Evolutionary conservation across 2,329 filamentous ascomycete genomes (phyloP), one percentile per base, ranked within the genome.

Genomic region (Botrytis pseudocinerea): DNA sequence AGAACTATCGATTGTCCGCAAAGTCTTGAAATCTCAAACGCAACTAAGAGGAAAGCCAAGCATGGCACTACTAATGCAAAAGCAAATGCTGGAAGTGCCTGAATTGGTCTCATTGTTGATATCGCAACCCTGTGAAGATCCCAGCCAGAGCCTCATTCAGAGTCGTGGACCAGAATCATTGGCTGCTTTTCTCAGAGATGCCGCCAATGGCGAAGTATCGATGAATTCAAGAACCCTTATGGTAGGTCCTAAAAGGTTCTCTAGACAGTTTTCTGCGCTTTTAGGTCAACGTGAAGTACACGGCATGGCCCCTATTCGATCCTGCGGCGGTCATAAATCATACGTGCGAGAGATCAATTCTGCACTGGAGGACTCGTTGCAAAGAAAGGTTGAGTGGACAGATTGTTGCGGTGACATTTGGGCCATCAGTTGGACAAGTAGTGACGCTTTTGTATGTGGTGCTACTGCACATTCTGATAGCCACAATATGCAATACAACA

Each of bases 401-500:
- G 86, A 88, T 76, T 90, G 88, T 70, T 88, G 89, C 44, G 89
- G 89, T 5, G 89, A 91, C 76, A 86, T 91, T 61, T 83, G 85
- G 35, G 87, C 88, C 3, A 83, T 90, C 66, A 84, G 83, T 28
- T 91, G 89, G 89, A 82, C 87, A 0, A 87, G 86, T 0, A 78
- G 86, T 32, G 78, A 83, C n/a, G 72, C 77, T 10, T 88, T 91
- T 69, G 78, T 91, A n/a, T 90, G 88, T 75, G 89, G 89, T 48
- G 88, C 89, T 0, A 89, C 88, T 0, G 86, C 87, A 0, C 89
- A 91, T 80, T 90, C 88, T 0, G 89, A 91, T 76, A 81, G 83
- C 0, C 87, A 89, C 60, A 91, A 91, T 73, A 88, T 90, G 77
- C 89, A 91, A 75, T 91, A 91, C 78, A 91, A 91, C 76, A 90